These are phyloP conservation scores for Coleophoma crateriformis DNA, from an alignment of 2,329 filamentous ascomycete species.

Conservation along the genomic window DNA sequence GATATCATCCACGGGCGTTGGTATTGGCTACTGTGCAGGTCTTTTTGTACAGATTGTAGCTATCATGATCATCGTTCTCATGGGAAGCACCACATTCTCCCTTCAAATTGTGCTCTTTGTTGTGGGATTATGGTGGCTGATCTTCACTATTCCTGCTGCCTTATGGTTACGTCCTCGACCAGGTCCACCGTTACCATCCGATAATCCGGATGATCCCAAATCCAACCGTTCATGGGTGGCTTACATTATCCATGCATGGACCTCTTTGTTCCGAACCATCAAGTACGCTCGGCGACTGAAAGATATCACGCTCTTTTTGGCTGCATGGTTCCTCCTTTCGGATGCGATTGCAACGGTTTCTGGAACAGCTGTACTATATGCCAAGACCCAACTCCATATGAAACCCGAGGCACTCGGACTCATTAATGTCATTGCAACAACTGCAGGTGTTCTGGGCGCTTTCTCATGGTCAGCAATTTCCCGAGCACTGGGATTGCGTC, in stretches of 20 bases:
- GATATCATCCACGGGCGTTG: slow-evolving; percentile 89
- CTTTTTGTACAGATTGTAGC: slow-evolving; percentile 77
- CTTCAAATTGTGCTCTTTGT: slow-evolving; percentile 82
- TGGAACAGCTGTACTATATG: slow-evolving; percentile 90
- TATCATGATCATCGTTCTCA: slow-evolving; percentile 68
- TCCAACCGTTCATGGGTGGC: slow-evolving; percentile 50
- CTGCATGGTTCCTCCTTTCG: slow-evolving; percentile 89
- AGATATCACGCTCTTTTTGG: slow-evolving; percentile 74
- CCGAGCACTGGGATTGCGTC: slow-evolving; percentile 60
- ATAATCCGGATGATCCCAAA: slow-evolving; percentile 11
- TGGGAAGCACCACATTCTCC: slow-evolving; percentile 76
- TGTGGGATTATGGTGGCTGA: slow-evolving; percentile 87
- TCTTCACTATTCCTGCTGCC: slow-evolving; percentile 84
- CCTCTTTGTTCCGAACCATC: slow-evolving; percentile 74
- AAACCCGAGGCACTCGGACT: slow-evolving; percentile 78
- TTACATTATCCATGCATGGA: slow-evolving; percentile 83
- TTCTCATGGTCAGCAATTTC: slow-evolving; percentile 85
- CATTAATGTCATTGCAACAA: slow-evolving; percentile 88
- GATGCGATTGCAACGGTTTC: slow-evolving; percentile 94
- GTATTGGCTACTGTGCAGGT: slow-evolving; percentile 86
- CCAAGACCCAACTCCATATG: slow-evolving; percentile 91
- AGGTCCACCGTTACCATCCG: slow-evolving; percentile 66
- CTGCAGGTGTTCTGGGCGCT: slow-evolving; percentile 78
- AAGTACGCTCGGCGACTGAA: slow-evolving; percentile 66
- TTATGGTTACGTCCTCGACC: slow-evolving; percentile 85